A percentile compares a stretch with the other conserved stretches of the same genome.
Conservation (phyloP, 345 rosid species). For the Salix suchowensis region DNA sequence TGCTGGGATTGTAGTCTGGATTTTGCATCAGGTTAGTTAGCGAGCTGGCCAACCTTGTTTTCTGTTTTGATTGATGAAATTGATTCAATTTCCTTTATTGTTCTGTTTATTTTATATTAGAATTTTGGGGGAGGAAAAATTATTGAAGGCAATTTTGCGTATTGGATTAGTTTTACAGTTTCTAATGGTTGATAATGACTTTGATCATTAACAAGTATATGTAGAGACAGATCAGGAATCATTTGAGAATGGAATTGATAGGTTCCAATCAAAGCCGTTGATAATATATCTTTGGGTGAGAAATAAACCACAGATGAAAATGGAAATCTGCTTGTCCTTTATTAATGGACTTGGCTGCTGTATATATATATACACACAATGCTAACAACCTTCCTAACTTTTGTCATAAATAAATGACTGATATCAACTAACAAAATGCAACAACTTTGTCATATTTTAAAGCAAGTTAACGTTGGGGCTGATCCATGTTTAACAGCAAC, state of each 20-base stretch:
- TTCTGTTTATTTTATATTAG: background rate
- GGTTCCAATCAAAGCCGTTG: too few species aligned
- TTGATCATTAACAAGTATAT: background rate
- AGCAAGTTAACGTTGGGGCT: too few species aligned
- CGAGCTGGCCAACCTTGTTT: background rate
- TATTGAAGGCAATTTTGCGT: background rate
- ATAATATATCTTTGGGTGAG: too few species aligned
- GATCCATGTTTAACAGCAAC: too few species aligned
- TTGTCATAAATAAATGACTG: too few species aligned
- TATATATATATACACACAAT: too few species aligned
- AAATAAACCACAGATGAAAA: too few species aligned
- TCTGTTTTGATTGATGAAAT: background rate
- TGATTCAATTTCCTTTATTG: background rate
- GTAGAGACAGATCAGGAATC: background rate
- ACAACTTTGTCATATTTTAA: too few species aligned
- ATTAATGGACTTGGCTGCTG: too few species aligned
- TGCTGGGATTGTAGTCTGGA: slow-evolving; percentile 96
- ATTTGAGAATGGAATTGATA: background rate
- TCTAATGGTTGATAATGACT: background rate
- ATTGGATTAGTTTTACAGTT: background rate
- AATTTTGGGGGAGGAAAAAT: background rate
- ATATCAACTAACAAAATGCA: too few species aligned
- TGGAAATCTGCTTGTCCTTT: too few species aligned
- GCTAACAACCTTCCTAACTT: too few species aligned
- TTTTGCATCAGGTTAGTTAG: slow-evolving; percentile 73